phyloP scores from a whole-genome alignment of 78 protist genomes.

The Chrysochromulina tobinii region DNA sequence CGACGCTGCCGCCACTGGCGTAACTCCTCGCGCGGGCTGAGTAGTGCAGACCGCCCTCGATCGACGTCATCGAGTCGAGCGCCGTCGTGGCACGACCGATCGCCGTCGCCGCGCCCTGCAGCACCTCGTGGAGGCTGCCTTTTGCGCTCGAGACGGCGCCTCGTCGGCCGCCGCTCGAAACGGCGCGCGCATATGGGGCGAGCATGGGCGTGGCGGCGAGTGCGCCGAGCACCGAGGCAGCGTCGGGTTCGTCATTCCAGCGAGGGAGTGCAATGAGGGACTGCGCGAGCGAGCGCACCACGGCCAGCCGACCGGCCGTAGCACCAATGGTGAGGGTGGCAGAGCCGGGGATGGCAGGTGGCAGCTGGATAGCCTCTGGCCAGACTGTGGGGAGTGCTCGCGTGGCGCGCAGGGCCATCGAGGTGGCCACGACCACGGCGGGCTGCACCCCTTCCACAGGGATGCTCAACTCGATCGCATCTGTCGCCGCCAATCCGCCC shows the following conservation, averaged over 20 bases:
- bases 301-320: background rate
- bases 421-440: background rate
- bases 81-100: too few relatives aligned
- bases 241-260: background rate
- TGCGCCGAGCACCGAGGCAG: background rate
- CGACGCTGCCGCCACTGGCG: too few relatives aligned
- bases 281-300: background rate
- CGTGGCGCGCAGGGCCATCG: too few relatives aligned
- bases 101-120: too few relatives aligned
- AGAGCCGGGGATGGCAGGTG: conserved; percentile 4
- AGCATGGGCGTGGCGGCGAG: background rate
- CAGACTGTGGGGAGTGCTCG: background rate
- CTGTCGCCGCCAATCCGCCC: background rate
- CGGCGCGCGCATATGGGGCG: background rate
- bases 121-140: too few relatives aligned
- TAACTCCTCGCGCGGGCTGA: too few relatives aligned
- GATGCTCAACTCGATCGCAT: background rate
- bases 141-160: too few relatives aligned
- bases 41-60: too few relatives aligned
- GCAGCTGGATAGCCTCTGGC: background rate
- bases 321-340: background rate
- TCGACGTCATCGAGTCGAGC: too few relatives aligned
- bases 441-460: conserved; percentile 5
- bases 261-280: background rate
- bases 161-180: too few relatives aligned